These are phyloP conservation scores for Colletotrichum kahawae DNA, from an alignment of 2,329 filamentous ascomycete genomes.

Conservation along the genomic window DNA sequence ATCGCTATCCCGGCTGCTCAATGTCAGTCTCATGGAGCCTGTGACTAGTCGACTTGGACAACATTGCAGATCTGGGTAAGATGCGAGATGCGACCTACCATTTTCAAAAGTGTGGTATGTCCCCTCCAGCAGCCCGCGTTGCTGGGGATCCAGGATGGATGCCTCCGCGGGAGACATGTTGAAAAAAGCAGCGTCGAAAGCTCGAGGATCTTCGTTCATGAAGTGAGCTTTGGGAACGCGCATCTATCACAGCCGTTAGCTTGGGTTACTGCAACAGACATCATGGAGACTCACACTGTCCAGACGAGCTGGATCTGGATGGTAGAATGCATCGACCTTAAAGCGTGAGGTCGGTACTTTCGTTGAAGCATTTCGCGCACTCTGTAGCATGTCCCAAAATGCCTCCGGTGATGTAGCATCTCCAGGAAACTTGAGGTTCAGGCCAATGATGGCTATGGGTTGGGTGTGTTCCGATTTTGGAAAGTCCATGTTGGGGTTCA, in stretches of 20 bases:
- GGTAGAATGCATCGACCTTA: conserved; percentile 1
- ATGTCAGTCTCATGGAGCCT: background rate
- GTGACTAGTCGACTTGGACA: background rate
- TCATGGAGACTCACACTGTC: background rate
- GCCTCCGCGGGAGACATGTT: conserved; percentile 8
- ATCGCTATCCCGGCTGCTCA: conserved; percentile 45
- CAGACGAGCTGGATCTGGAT: background rate
- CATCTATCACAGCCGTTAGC: background rate
- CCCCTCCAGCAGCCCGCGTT: conserved; percentile 53
- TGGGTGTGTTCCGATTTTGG: background rate
- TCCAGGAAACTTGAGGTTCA: conserved; percentile 25
- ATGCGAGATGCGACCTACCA: conserved; percentile 34
- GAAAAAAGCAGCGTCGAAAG: conserved; percentile 9
- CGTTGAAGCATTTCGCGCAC: background rate
- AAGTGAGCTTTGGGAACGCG: background rate
- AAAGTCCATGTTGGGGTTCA: background rate
- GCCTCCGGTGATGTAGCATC: conserved; percentile 2
- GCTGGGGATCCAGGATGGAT: conserved; percentile 50
- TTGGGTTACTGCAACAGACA: background rate
- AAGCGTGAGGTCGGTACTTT: background rate
- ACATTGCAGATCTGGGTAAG: background rate
- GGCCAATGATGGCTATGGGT: conserved; percentile 27
- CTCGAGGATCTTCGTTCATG: background rate
- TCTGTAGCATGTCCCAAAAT: background rate
- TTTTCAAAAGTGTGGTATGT: conserved; percentile 57